Evolutionary conservation across 1,284 basidiomycete genomes (phyloP).

Genomic region (Moniliophthora roreri): DNA sequence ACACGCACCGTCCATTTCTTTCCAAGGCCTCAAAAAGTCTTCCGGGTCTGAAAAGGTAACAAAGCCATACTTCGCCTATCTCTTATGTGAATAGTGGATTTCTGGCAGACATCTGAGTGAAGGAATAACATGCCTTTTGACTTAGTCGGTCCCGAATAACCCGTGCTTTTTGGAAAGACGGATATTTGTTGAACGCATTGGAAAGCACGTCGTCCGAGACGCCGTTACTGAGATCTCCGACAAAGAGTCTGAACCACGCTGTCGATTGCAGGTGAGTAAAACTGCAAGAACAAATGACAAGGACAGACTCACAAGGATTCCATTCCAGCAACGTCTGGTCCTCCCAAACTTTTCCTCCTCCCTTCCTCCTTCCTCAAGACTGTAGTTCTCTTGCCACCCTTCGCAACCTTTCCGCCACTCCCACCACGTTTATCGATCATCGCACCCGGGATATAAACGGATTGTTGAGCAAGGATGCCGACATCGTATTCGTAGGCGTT

Average conservation of each 20-base stretch:
- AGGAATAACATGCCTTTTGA: slow-evolving; percentile 67
- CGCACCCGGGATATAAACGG: slow-evolving; percentile 85
- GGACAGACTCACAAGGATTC: slow-evolving; percentile 81
- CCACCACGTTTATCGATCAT: slow-evolving; percentile 85
- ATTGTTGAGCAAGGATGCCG: slow-evolving; percentile 83
- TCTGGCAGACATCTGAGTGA: background rate
- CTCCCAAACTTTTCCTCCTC: slow-evolving; percentile 96
- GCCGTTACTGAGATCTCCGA: slow-evolving; percentile 98
- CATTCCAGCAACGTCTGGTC: slow-evolving; percentile 96
- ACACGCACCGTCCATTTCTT: slow-evolving; percentile 94
- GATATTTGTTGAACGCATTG: slow-evolving; percentile 91
- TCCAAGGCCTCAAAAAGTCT: slow-evolving; percentile 98
- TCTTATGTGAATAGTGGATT: slow-evolving; percentile 10
- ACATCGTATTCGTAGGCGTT: slow-evolving; percentile 90
- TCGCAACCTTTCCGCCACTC: slow-evolving; percentile 79
- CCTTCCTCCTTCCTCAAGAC: slow-evolving; percentile 95
- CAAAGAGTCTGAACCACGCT: slow-evolving; percentile 98
- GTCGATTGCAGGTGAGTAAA: slow-evolving; percentile 15
- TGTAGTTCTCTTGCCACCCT: slow-evolving; percentile 91
- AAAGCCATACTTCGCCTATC: slow-evolving; percentile 94
- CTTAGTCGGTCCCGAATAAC: slow-evolving; percentile 92
- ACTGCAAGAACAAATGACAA: background rate
- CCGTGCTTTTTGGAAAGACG: slow-evolving; percentile 91
- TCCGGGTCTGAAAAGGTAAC: slow-evolving; percentile 98
- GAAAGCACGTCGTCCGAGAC: slow-evolving; percentile 93